phyloP scores from a whole-genome alignment of 768 basidiomycete genomes.

The Mrakia blollopis region DNA sequence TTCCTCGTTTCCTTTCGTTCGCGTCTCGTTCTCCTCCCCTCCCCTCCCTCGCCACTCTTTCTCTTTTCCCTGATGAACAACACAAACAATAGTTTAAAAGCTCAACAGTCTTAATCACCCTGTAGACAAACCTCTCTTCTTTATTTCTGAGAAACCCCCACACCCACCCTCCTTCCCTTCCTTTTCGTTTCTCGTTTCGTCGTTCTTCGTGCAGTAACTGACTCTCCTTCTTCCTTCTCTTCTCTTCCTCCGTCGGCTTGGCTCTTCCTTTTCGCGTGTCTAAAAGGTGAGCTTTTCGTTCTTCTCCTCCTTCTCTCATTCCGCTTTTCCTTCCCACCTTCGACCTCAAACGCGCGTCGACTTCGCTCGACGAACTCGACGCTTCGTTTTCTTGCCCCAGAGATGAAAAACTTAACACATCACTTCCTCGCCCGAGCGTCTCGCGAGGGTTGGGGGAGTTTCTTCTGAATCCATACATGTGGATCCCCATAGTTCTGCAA shows the following conservation, averaged over 20 bases:
- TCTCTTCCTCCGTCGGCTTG: not conserved
- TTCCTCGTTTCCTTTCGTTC: not conserved
- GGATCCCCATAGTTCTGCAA: constrained; percentile 33
- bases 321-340: not conserved
- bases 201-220: not conserved
- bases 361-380: not conserved
- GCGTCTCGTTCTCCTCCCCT: not conserved
- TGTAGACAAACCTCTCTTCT: constrained; percentile 36
- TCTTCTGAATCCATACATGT: constrained; percentile 27
- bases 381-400: not conserved
- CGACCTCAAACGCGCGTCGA: not conserved
- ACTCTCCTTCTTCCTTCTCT: not conserved
- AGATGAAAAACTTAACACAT: constrained; percentile 31
- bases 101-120: constrained; percentile 46
- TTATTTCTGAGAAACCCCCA: constrained; percentile 25
- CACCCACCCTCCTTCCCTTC: not conserved
- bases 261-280: not conserved
- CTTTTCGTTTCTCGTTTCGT: not conserved
- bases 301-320: not conserved
- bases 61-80: constrained; percentile 39
- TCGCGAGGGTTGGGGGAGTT: constrained; percentile 21
- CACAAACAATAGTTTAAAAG: constrained; percentile 40
- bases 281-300: constrained; percentile 17
- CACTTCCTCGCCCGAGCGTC: constrained; percentile 26
- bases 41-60: not conserved